A percentile compares a stretch with the other conserved stretches of the same genome.
Evolutionary conservation across 2,329 filamentous ascomycete genomes (phyloP).

Genomic region (Arthroderma sp.): DNA sequence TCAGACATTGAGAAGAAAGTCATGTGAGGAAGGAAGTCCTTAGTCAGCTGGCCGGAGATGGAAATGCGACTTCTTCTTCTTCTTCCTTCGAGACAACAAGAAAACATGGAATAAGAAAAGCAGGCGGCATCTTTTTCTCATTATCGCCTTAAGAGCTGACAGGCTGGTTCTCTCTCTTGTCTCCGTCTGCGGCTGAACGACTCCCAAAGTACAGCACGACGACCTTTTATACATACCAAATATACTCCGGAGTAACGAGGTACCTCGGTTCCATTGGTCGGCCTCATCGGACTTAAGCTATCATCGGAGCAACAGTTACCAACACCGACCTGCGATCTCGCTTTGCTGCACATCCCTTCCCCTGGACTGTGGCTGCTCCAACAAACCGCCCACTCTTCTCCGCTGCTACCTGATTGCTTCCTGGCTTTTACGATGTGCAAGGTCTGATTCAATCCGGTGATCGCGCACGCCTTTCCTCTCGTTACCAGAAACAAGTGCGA

Average conservation of each 20-base stretch:
- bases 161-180: neutral
- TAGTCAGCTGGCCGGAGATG: neutral
- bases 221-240: neutral
- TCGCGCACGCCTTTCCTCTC: constrained; percentile 1
- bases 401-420: neutral
- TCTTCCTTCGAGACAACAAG: neutral
- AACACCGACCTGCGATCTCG: neutral
- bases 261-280: neutral
- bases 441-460: constrained; percentile 2
- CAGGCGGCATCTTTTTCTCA: neutral
- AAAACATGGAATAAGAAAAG: neutral
- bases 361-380: neutral
- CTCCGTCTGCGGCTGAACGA: neutral
- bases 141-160: neutral
- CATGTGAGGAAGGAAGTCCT: neutral
- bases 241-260: neutral
- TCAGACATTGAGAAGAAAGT: neutral
- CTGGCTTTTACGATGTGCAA: neutral
- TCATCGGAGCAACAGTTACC: neutral
- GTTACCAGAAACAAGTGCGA: neutral
- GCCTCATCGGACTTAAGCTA: neutral
- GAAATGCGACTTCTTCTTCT: neutral
- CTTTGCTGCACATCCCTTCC: neutral
- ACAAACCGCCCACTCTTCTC: neutral
- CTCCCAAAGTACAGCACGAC: neutral